Conservation (phyloP, 352 stramenopile species). For the Phytophthora foliorum region DNA sequence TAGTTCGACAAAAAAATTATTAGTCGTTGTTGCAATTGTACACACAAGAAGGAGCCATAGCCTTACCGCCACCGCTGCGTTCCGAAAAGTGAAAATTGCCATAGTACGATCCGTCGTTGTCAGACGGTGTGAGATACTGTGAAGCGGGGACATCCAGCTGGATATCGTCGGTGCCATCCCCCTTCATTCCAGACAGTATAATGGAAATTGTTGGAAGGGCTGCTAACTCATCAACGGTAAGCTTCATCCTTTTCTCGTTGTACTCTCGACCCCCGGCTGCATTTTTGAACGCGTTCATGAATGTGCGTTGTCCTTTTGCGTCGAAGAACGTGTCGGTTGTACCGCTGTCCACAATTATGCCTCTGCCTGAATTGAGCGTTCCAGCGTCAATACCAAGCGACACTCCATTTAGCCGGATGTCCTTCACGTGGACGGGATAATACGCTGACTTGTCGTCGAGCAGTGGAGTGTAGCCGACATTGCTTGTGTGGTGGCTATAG, state of each 20-base stretch:
- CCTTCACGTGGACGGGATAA: constrained; percentile 88
- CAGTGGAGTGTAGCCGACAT: constrained; percentile 76
- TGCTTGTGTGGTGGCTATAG: constrained; percentile 71
- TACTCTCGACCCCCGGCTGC: constrained; percentile 61
- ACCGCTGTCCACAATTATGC: constrained; percentile 88
- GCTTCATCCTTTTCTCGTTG: constrained; percentile 62
- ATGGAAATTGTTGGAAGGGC: constrained; percentile 75
- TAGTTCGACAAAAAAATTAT: constrained; percentile 29
- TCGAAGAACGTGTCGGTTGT: constrained; percentile 90
- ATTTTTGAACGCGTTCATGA: constrained; percentile 60
- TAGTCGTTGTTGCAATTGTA: constrained; percentile 8
- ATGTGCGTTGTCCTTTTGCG: constrained; percentile 51
- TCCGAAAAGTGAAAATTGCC: constrained; percentile 89
- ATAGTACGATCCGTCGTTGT: constrained; percentile 62
- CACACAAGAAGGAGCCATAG: constrained; percentile 1
- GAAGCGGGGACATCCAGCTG: constrained; percentile 67
- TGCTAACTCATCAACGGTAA: constrained; percentile 50
- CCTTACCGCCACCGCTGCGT: constrained; percentile 75
- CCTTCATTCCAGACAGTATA: constrained; percentile 62
- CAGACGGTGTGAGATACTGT: constrained; percentile 71
- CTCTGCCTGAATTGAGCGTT: constrained; percentile 74
- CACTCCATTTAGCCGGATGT: constrained; percentile 67
- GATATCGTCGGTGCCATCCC: constrained; percentile 58
- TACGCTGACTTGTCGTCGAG: constrained; percentile 56
- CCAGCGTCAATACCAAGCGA: constrained; percentile 53